Conservation (phyloP, 208 protist species). For the Wallacemonas rigidus region DNA sequence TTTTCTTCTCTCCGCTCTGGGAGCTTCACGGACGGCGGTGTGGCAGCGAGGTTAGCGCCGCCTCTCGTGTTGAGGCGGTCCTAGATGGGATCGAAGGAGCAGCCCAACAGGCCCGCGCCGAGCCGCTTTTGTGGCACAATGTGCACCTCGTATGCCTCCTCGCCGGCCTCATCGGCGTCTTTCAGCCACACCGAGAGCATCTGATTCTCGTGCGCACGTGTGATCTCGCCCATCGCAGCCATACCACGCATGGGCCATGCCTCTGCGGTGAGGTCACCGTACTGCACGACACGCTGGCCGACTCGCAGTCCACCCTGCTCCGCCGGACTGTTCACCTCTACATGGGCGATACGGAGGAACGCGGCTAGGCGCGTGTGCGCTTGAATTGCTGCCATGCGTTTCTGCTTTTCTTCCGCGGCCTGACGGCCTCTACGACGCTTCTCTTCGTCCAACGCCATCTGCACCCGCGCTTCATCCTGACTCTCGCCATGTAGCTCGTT, state of each 20-base stretch:
- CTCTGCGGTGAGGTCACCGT: constrained; percentile 50
- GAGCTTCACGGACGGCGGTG: no score
- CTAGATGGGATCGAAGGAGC: constrained; percentile 57
- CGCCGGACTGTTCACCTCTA: constrained; percentile 54
- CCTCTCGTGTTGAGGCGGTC: no score
- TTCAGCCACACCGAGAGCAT: constrained; percentile 71
- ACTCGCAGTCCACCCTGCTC: constrained; percentile 48
- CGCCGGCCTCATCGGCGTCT: constrained; percentile 24
- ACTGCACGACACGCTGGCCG: constrained; percentile 62
- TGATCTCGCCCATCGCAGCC: constrained; percentile 40
- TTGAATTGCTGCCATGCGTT: constrained; percentile 36
- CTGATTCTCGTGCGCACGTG: constrained; percentile 40
- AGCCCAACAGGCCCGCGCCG: constrained; percentile 76
- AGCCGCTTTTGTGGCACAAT: constrained; percentile 70
- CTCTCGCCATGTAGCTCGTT: constrained; percentile 53
- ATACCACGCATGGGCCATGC: constrained; percentile 30
- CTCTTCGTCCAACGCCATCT: constrained; percentile 44
- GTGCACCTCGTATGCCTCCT: constrained; percentile 43
- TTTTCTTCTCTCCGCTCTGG: no score
- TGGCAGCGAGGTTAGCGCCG: no score
- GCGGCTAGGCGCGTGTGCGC: constrained; percentile 26
- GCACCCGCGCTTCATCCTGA: constrained; percentile 44
- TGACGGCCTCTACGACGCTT: constrained; percentile 20
- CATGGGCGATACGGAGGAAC: constrained; percentile 50
- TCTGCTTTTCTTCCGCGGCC: constrained; percentile 30